Evolutionary conservation across 306 rosid genomes (phyloP).

Genomic region (Trifolium subterraneum): DNA sequence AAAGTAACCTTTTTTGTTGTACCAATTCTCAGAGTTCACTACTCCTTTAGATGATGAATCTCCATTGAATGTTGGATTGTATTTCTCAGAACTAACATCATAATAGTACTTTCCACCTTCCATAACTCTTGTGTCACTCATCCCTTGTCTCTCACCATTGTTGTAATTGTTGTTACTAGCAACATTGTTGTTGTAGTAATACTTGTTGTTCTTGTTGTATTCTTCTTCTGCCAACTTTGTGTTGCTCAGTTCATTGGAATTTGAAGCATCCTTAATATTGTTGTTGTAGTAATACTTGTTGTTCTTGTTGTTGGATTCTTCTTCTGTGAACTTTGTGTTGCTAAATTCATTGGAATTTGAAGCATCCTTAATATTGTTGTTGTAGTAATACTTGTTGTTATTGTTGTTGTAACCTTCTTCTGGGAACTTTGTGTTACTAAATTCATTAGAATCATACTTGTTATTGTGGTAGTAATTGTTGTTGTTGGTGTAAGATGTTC

Average conservation of each 20-base stretch:
- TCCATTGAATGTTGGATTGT: constrained; percentile 48
- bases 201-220: constrained; percentile 42
- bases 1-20: constrained; percentile 53
- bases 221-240: constrained; percentile 46
- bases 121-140: constrained; percentile 85
- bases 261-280: constrained; percentile 37
- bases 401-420: constrained; percentile 47
- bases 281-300: constrained; percentile 36
- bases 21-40: constrained; percentile 51
- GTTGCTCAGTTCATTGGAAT: constrained; percentile 34
- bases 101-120: constrained; percentile 70
- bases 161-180: constrained; percentile 32
- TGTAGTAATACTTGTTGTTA: constrained; percentile 37
- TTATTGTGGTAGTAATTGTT: constrained; percentile 19
- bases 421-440: constrained; percentile 43
- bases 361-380: constrained; percentile 39
- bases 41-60: constrained; percentile 44
- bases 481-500: constrained; percentile 16
- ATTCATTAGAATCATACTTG: constrained; percentile 38
- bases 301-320: constrained; percentile 48
- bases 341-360: constrained; percentile 31
- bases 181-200: constrained; percentile 33
- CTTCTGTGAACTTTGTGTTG: constrained; percentile 44
- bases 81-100: constrained; percentile 51
- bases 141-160: constrained; percentile 64